Conservation (phyloP, 2,329 filamentous ascomycete species). For the Colletotrichum salicis region DNA sequence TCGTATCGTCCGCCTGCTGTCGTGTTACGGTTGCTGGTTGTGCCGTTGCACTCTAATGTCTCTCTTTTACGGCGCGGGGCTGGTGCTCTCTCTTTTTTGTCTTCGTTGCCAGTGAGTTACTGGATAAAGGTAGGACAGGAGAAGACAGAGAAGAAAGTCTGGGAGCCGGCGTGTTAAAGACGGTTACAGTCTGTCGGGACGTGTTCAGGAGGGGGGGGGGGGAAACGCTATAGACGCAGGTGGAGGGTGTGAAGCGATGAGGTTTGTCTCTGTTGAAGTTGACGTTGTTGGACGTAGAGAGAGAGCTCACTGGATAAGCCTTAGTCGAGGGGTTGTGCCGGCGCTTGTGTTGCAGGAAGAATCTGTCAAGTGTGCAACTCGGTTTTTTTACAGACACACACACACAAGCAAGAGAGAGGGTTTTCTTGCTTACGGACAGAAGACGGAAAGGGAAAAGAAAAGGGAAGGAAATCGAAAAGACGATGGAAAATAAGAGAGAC, state of each 20-base stretch:
- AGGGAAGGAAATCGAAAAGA: constrained; percentile 37
- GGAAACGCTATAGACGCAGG: constrained; percentile 42
- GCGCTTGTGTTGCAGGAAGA: constrained; percentile 50
- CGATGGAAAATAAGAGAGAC: constrained; percentile 38
- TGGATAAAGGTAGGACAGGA: constrained; percentile 22
- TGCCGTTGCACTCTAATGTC: constrained; percentile 22
- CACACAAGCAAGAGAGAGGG: not conserved
- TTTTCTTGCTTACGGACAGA: constrained; percentile 24
- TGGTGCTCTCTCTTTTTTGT: not conserved
- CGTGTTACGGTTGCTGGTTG: constrained; percentile 27
- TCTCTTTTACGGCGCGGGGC: constrained; percentile 20
- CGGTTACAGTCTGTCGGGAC: constrained; percentile 33
- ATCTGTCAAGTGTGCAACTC: constrained; percentile 25
- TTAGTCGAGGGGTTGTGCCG: constrained; percentile 39
- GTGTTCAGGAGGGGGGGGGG: constrained; percentile 3
- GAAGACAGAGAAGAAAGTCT: constrained; percentile 18
- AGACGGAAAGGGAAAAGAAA: constrained; percentile 33
- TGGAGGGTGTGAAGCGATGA: constrained; percentile 39
- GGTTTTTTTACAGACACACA: not conserved
- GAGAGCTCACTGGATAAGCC: constrained; percentile 33
- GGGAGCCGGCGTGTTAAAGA: constrained; percentile 34
- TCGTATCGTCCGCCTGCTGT: constrained; percentile 17
- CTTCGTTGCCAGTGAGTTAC: constrained; percentile 3
- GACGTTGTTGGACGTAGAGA: constrained; percentile 28
- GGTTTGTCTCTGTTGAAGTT: constrained; percentile 30